Conservation (phyloP, 257 asterid genomes). For the Linaria vulgaris region DNA sequence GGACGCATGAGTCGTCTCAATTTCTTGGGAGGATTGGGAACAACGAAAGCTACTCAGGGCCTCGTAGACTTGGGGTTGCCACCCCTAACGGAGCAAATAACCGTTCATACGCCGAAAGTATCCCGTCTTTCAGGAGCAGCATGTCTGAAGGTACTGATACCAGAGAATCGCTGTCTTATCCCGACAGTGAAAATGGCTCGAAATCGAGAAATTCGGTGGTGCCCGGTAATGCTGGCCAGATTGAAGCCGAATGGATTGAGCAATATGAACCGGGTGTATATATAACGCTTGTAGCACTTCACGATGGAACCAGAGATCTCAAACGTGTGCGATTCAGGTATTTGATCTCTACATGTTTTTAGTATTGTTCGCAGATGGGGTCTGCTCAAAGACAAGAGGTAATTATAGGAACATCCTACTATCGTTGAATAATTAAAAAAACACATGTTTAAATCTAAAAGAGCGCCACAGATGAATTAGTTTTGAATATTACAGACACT, state of each 20-base stretch:
- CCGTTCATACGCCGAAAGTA: conserved; percentile 34
- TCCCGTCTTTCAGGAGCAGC: conserved; percentile 40
- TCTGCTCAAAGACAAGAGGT: no score
- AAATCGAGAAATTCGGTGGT: conserved; percentile 48
- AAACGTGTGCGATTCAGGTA: conserved; percentile 99
- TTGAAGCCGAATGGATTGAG: conserved; percentile 93
- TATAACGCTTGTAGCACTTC: conserved; percentile 81
- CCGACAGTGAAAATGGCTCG: conserved; percentile 45
- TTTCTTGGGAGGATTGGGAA: conserved; percentile 29
- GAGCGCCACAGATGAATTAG: no score
- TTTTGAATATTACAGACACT: no score
- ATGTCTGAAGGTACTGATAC: conserved; percentile 47
- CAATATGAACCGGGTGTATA: conserved; percentile 93
- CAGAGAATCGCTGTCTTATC: conserved; percentile 39
- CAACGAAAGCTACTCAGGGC: conserved; percentile 34
- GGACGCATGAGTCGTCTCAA: conserved; percentile 32
- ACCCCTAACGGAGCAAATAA: conserved; percentile 42
- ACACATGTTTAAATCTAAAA: no score
- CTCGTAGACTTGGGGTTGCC: conserved; percentile 35
- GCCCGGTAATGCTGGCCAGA: conserved; percentile 55
- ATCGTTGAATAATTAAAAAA: no score
- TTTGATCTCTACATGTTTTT: background rate
- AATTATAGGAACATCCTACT: no score
- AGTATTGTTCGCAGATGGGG: background rate
- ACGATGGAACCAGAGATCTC: conserved; percentile 90